Evolutionary conservation across 1,139 yeast genomes (phyloP), one percentile per base, ranked within the genome.

Genomic region (Debaryomyces sp.): DNA sequence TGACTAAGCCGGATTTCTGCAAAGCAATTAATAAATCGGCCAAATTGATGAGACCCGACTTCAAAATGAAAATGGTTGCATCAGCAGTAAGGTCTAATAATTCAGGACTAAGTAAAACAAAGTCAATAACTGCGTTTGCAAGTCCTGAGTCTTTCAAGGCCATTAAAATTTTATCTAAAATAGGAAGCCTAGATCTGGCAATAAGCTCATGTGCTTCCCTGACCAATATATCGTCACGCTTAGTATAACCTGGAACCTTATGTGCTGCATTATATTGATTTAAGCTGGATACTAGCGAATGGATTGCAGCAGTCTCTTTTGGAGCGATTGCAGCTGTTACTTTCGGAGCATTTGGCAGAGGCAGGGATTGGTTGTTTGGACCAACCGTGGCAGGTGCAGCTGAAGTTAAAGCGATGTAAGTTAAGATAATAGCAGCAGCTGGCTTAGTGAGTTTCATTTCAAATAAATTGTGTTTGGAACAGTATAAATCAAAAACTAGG

Each of bases 1-100:
- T 55, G 9, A 63, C 57, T 46, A 68, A 60, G 2, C 69, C 67
- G 1, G 73, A 69, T 44, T 64, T 62, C 39, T 67, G 60, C 43
- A 67, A 57, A 2, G 71, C 68, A 50, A 52, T 55, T 34, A 68
- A 57, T 30, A 69, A 54, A 48, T 67, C 66, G 22, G 64, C 51
- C 50, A 67, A 54, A 49, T 66, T 61, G 33, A 62, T 55, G 49
- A 61, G 54, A 13, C 61, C 60, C 13, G 55, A 50, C 45, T 49
- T 58, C 46, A 66, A 55, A n/a, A 61, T 52, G 48, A 57, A 60
- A 21, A 66, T 59, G 1, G 66, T 58, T 2, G 64, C 63, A 23
- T 64, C 56, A 15, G 60, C 56, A 5, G 63, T 58, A 30, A 61
- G 48, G 36, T 65, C 61, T 38, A 67, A 52, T 43, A 70, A 57